Evolutionary conservation across 495 filamentous ascomycete genomes (phyloP).

Genomic region (Daldinia caldariorum): DNA sequence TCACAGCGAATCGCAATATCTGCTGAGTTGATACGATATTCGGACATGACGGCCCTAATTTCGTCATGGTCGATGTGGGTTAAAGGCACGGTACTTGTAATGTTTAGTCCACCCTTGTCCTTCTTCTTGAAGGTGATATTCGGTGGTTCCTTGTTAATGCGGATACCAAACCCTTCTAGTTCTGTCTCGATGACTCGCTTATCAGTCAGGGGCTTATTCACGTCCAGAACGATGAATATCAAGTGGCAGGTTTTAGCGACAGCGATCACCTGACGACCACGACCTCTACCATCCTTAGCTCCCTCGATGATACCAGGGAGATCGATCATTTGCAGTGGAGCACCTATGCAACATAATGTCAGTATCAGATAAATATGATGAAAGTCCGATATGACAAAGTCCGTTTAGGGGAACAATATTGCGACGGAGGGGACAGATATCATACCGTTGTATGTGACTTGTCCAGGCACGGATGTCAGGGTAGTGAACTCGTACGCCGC

Average conservation of each 20-base stretch:
- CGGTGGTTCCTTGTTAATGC: conserved; percentile 95
- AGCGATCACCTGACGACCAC: conserved; percentile 98
- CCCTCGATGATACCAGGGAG: conserved; percentile 98
- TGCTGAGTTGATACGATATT: conserved; percentile 96
- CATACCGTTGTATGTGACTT: conserved; percentile 89
- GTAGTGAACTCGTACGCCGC: conserved; percentile 99
- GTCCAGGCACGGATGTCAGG: conserved; percentile 94
- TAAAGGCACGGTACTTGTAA: conserved; percentile 90
- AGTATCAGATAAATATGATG: conserved; percentile 12
- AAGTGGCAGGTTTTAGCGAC: conserved; percentile 98
- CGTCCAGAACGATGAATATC: conserved; percentile 98
- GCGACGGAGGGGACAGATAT: neutral
- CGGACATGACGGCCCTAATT: conserved; percentile 96
- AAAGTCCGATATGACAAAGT: too few relatives aligned
- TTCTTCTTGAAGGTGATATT: conserved; percentile 99
- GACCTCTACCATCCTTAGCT: conserved; percentile 97
- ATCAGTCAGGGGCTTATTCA: conserved; percentile 97
- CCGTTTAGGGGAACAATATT: neutral
- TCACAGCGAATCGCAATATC: conserved; percentile 98
- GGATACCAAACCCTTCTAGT: conserved; percentile 95
- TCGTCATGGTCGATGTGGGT: conserved; percentile 95
- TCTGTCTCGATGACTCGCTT: conserved; percentile 97
- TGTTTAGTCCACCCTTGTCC: conserved; percentile 95
- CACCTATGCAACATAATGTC: conserved; percentile 57
- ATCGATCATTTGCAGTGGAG: conserved; percentile 98